These are phyloP conservation scores for Claviceps citrina DNA, from an alignment of 2,329 filamentous ascomycete species.

Conservation along the genomic window DNA sequence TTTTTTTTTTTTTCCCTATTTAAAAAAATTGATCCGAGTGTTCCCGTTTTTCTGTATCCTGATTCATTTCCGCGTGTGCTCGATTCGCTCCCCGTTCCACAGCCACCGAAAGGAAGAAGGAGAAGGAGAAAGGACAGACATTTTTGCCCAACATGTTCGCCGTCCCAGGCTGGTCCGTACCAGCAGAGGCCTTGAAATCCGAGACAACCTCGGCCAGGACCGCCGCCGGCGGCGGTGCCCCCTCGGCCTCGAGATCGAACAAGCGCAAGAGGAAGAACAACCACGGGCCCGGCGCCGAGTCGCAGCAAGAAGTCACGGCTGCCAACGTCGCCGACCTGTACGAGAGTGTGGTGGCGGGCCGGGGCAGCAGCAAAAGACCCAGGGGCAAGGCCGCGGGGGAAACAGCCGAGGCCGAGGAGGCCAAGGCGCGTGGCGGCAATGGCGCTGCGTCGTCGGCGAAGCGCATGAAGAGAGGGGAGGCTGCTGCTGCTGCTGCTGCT, in stretches of 20 bases:
- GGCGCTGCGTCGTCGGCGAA: slow-evolving; percentile 1
- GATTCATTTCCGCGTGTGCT: no score
- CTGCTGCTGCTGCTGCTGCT: neutral
- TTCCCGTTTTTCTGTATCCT: no score
- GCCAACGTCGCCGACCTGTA: slow-evolving; percentile 66
- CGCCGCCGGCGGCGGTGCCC: slow-evolving; percentile 17
- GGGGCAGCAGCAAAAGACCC: neutral
- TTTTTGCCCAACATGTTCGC: slow-evolving; percentile 60
- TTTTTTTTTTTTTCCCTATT: no score
- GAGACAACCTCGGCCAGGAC: slow-evolving; percentile 33
- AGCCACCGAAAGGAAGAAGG: no score
- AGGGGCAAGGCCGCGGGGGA: slow-evolving; percentile 22
- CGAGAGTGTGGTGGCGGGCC: slow-evolving; percentile 63
- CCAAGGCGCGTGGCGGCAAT: neutral
- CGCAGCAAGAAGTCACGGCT: slow-evolving; percentile 38
- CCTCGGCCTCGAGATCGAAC: slow-evolving; percentile 33
- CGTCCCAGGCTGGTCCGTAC: slow-evolving; percentile 81
- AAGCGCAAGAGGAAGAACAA: slow-evolving; percentile 39
- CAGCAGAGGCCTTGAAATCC: slow-evolving; percentile 53
- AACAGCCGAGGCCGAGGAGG: slow-evolving; percentile 8
- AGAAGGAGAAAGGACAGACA: no score
- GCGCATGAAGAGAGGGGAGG: slow-evolving; percentile 3
- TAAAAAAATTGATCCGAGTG: no score
- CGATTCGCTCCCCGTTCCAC: no score
- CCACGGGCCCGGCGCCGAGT: slow-evolving; percentile 9